Percentiles rank a stretch among this genome's conserved stretches.
phyloP scores from a whole-genome alignment of 495 filamentous ascomycete genomes.

The Lasiosphaeris hirsuta region DNA sequence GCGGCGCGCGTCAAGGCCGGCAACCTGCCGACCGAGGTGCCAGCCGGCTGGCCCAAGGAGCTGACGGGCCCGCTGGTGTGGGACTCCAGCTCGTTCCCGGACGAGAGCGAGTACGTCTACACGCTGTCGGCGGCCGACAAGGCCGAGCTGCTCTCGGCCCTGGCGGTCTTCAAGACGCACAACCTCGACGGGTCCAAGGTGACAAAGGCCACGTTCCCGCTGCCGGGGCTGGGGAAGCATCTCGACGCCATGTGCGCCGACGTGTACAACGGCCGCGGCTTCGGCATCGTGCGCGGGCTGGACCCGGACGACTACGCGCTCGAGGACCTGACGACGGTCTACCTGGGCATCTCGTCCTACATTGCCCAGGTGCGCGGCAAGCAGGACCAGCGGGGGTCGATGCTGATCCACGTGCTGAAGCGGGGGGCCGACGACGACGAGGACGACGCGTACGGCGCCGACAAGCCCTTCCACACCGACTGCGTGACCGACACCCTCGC shows the following conservation, averaged over 20 bases:
- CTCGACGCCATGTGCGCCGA: slow-evolving; percentile 19
- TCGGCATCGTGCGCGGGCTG: slow-evolving; percentile 51
- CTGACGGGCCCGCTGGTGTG: slow-evolving; percentile 22
- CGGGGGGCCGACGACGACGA: slow-evolving; percentile 17
- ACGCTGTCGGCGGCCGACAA: slow-evolving; percentile 21
- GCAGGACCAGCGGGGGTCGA: slow-evolving; percentile 27
- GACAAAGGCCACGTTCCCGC: slow-evolving; percentile 20
- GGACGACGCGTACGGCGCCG: slow-evolving; percentile 19
- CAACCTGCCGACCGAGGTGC: slow-evolving; percentile 19
- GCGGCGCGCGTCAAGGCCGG: slow-evolving; percentile 19
- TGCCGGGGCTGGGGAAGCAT: slow-evolving; percentile 17
- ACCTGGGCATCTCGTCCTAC: slow-evolving; percentile 27
- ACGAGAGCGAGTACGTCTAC: slow-evolving; percentile 25
- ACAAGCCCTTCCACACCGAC: slow-evolving; percentile 60
- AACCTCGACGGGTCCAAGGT: slow-evolving; percentile 21
- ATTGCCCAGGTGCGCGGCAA: slow-evolving; percentile 20
- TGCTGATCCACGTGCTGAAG: slow-evolving; percentile 29
- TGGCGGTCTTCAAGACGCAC: slow-evolving; percentile 18
- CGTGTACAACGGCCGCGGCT: slow-evolving; percentile 46
- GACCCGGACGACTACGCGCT: slow-evolving; percentile 31
- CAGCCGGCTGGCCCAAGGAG: slow-evolving; percentile 21
- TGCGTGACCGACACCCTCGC: slow-evolving; percentile 54
- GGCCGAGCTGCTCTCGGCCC: slow-evolving; percentile 19
- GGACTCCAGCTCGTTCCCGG: slow-evolving; percentile 16
- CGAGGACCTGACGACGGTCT: slow-evolving; percentile 21